phyloP scores from a whole-genome alignment of 2,329 filamentous ascomycete genomes.

The Beauveria sp. region DNA sequence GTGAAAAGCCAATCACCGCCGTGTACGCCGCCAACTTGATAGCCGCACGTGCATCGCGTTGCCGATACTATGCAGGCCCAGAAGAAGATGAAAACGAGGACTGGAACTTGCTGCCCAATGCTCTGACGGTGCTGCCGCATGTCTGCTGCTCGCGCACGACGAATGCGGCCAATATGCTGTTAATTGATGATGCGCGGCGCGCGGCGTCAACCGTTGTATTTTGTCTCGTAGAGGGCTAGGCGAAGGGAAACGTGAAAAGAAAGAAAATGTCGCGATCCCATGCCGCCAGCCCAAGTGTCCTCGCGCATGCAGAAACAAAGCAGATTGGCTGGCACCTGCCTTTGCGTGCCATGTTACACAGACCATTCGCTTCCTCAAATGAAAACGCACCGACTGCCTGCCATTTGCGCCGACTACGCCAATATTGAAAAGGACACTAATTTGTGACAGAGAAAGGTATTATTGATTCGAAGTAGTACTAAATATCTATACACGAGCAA shows the following conservation, averaged over 20 bases:
- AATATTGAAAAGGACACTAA: background rate
- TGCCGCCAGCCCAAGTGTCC: background rate
- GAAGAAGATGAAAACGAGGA: background rate
- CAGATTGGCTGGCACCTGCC: background rate
- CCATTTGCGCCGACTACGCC: background rate
- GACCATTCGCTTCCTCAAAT: background rate
- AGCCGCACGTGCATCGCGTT: conserved; percentile 61
- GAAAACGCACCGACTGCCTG: background rate
- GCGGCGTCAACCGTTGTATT: background rate
- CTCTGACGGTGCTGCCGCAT: background rate
- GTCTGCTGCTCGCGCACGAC: too few species aligned
- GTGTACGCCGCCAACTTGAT: conserved; percentile 45
- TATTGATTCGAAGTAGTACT: conserved; percentile 23
- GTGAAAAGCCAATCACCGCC: conserved; percentile 49
- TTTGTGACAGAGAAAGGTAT: conserved; percentile 19
- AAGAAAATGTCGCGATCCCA: background rate
- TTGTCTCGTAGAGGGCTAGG: background rate
- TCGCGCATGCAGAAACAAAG: background rate
- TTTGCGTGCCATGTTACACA: background rate
- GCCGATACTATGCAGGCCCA: background rate
- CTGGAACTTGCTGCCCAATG: background rate
- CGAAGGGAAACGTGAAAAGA: background rate
- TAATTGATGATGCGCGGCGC: background rate
- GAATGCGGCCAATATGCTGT: background rate
- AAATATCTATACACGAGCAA: conserved; percentile 30